Base-by-base conservation (phyloP, 1,139 yeast genomes). In the Suhomyces yuchorum region DNA sequence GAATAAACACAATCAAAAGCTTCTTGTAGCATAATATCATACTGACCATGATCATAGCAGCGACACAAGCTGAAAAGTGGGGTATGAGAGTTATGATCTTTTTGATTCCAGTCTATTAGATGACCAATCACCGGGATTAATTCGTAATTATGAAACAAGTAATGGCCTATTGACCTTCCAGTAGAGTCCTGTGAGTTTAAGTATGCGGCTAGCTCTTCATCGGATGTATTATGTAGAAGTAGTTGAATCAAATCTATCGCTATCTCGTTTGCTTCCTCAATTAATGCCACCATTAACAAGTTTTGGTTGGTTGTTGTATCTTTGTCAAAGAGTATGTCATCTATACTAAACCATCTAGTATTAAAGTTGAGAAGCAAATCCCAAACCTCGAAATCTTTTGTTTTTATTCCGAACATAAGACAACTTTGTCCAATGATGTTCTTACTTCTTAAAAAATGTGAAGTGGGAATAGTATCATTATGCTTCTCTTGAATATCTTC, bases 31-130 rank as follows among this genome's bases (percentile, higher is more conserved):
- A 91, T 64, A 1, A 62, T 63, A 1, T 71, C 63, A 61, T 92
- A 92, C 23, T 81, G 66, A 0, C 80, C 68, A 56, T 88, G 93
- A 61, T 92, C 97, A 65, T 92, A 92, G 53, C 93, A 84, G 43
- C 97, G 71, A 56, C 90, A 82, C 4, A 89, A 65, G 6, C 89
- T 79, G 63, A 87, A 84, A 12, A 92, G 67, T 0, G 98, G 96
- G 0, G 98, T 89, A 54, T 88, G 90, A 0, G 85, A 83, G 52
- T 80, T 82, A 17, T 58, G 53, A 59, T 93, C 98, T 45, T 77
- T 77, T n/a, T 68, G 61, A 28, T 73, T 78, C 98, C 97, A 93
- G 57, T 86, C 74, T 5, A 89, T 72, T 41, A 70, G 74, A 5
- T 63, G 62, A 0, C 96, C 96, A 18, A 89, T 65, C 32, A 60